Evolutionary conservation across 2,329 filamentous ascomycete genomes (phyloP), one percentile per base, ranked within the genome.

Genomic region (Cylindrodendrum hubeiense): DNA sequence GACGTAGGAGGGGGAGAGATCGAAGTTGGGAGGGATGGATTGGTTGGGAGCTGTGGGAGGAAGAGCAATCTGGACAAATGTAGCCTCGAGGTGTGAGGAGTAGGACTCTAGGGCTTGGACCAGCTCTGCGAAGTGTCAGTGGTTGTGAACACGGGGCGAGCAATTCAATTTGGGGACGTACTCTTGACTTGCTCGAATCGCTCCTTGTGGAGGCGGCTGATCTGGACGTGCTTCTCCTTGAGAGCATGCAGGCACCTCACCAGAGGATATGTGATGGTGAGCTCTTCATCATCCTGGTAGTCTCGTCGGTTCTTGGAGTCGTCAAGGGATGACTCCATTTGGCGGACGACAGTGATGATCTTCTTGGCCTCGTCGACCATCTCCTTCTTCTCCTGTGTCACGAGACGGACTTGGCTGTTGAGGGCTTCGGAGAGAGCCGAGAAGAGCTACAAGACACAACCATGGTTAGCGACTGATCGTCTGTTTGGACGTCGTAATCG

Each of bases 131-230:
- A 47, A 4, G 17, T 1, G 66, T 72, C 44, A 74, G 72, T 39
- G 51, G 17, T 5, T 13, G 53, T 22, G 26, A 4, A 26, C 15
- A 15, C 21, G 26, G 12, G 13, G 19, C 5, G 8, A 12, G 12
- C n/a, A 12, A 9, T 5, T 47, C 5, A 51, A 41, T 6, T 47
- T 52, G 19, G 37, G 19, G 5, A 65, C 91, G 74, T 83, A 97
- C 94, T 98, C 81, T 93, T 95, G 65, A 98, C 94, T 84, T 98
- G 94, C 77, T 98, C 95, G 75, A 94, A 98, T 66, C 96, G 91
- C 81, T 98, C 95, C 68, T 90, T 91, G 80, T 99, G 95, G 63
- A 96, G 83, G 77, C 92, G 93, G 81, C 89, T 90, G 71, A 98
- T 88, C 55, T 92, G 89, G 63, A 84, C 85, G 75, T 97, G 92